Base-by-base conservation (phyloP, 208 protist genomes). In the Angomonas ambiguus region DNA sequence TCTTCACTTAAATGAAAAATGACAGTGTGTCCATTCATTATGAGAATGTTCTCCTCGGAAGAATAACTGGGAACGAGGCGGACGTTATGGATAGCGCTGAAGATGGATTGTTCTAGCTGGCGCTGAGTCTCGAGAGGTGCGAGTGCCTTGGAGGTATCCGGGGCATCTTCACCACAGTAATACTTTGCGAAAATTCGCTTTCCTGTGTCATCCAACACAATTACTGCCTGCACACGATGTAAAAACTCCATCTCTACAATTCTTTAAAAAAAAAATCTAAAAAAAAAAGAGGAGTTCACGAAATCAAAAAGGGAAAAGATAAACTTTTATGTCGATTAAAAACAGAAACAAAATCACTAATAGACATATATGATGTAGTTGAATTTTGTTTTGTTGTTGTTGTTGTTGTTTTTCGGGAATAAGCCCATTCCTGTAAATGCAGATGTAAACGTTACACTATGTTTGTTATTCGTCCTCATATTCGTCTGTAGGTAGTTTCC, bases 131-230 rank as follows among this genome's bases (percentile, higher is more conserved):
- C 87, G 16, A 87, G 51, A 3, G 71, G 57, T 11, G 69, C 75
- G 34, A 91, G 70, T 35, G 77, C 80, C 65, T 81, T 82, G 28
- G 74, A 80, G 8, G 74, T 69, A 33, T 67, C 70, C 0, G 76
- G 69, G 27, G 80, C 80, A 62, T 87, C 77, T 22, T 83, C 72
- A n/a, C 77, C 82, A 11, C 76, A 76, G 57, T 93, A 97, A 77
- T 97, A 97, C 74, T 95, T 97, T 59, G 76, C 74, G 32, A 95
- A 97, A 18, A 95, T 65, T 32, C 87, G 76, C 18, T 72, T 76
- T 1, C 87, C 92, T 5, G 51, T 49, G 33, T 71, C 72, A 42
- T 93, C 85, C 28, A 97, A 74, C 41, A 93, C 81, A 2, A 94
- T 65, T 34, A 97, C 78, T 0, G 79, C 92, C 65, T 94, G 80